Conservation (phyloP, 306 rosid species). For the Trifolium repens region DNA sequence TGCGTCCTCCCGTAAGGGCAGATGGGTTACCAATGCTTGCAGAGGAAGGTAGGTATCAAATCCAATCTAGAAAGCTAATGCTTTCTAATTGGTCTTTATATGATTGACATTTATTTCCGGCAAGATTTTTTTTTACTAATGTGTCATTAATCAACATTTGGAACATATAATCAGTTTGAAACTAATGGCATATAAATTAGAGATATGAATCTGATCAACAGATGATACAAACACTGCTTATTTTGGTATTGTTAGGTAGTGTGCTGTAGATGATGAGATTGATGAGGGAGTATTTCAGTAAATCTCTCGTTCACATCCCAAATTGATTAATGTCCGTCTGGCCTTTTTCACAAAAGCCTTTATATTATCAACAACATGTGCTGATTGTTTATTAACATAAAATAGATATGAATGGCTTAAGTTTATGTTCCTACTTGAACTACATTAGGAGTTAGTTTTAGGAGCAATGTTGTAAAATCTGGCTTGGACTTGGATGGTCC, state of each 20-base stretch:
- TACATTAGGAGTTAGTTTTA: background rate
- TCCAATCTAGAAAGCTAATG: constrained; percentile 22
- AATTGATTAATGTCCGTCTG: constrained; percentile 17
- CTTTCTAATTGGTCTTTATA: constrained; percentile 21
- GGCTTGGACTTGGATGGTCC: constrained; percentile 14
- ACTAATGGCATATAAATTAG: constrained; percentile 29
- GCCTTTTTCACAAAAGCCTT: background rate
- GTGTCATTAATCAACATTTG: constrained; percentile 7
- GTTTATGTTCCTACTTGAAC: constrained; percentile 19
- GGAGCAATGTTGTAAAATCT: constrained; percentile 7
- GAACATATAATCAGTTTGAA: constrained; percentile 9
- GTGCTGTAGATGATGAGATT: constrained; percentile 11
- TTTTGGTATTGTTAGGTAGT: constrained; percentile 26
- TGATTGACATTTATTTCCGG: constrained; percentile 12
- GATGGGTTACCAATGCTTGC: constrained; percentile 88
- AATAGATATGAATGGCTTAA: background rate
- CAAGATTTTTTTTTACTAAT: background rate
- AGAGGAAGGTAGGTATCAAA: constrained; percentile 79
- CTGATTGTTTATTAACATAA: constrained; percentile 19
- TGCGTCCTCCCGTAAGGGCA: constrained; percentile 53
- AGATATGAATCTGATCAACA: constrained; percentile 32
- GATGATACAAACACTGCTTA: constrained; percentile 28
- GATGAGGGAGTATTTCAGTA: background rate
- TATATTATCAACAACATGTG: background rate
- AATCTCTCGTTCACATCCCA: background rate